Evolutionary conservation across 2,329 filamentous ascomycete genomes (phyloP).

Genomic region (Leptographium flavum): DNA sequence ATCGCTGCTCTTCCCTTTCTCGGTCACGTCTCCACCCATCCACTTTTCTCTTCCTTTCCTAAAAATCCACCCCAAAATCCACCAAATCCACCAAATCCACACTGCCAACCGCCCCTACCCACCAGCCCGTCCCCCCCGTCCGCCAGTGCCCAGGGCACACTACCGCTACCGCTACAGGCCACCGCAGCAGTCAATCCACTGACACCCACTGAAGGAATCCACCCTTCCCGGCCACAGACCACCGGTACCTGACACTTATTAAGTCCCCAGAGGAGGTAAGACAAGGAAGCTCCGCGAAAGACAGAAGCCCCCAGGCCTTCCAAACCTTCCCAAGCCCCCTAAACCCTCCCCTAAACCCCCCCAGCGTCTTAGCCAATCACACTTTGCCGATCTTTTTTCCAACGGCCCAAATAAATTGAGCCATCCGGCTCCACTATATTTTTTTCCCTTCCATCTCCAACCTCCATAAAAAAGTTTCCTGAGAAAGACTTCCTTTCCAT

Average conservation of each 20-base stretch:
- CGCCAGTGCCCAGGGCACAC: background rate
- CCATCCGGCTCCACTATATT: background rate
- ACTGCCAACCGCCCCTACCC: conserved; percentile 6
- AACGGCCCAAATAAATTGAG: conserved; percentile 3
- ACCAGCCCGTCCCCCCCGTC: conserved; percentile 6
- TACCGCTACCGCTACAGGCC: conserved; percentile 5
- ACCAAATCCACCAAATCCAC: no score
- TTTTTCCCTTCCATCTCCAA: conserved; percentile 1
- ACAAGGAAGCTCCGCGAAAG: background rate
- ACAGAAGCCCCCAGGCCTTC: no score
- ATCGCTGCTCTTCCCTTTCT: conserved; percentile 7
- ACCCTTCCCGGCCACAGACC: conserved; percentile 11
- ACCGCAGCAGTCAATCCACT: conserved; percentile 8
- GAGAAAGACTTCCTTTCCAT: conserved; percentile 8
- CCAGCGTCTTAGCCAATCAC: no score
- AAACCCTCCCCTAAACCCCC: no score
- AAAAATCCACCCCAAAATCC: conserved; percentile 2
- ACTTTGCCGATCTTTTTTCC: no score
- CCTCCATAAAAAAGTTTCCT: conserved; percentile 4
- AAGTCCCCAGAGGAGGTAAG: conserved; percentile 4
- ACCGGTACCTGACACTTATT: conserved; percentile 11
- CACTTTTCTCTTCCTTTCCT: conserved; percentile 7
- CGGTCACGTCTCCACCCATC: conserved; percentile 7
- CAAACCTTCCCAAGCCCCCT: background rate
- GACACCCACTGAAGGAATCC: conserved; percentile 9